Conservation (phyloP, 495 filamentous ascomycete species). For the Penicillium egyptiacum region DNA sequence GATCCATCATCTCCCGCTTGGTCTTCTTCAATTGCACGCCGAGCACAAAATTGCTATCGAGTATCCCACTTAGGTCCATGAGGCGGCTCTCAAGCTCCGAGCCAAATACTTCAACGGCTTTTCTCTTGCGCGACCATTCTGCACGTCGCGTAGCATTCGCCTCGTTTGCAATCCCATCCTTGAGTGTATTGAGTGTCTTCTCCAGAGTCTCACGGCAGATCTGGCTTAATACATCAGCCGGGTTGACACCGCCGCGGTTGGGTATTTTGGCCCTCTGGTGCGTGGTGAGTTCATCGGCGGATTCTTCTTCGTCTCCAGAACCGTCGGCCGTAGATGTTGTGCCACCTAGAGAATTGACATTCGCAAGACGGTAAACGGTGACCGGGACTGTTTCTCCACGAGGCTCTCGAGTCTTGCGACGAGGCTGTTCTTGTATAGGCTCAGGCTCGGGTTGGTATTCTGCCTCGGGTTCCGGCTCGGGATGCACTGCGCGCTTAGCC, state of each 20-base stretch:
- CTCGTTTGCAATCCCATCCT: conserved; percentile 40
- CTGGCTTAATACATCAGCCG: conserved; percentile 67
- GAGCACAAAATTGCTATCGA: conserved; percentile 66
- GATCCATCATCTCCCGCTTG: conserved; percentile 63
- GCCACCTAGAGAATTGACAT: conserved; percentile 33
- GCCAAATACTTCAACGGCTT: conserved; percentile 66
- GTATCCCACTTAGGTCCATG: conserved; percentile 50
- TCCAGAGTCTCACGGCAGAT: conserved; percentile 68
- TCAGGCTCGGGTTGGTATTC: conserved; percentile 10
- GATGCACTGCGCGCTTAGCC: background rate
- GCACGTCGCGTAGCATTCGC: conserved; percentile 40
- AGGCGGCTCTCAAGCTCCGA: conserved; percentile 65
- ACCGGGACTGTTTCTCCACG: conserved; percentile 47
- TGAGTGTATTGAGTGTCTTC: conserved; percentile 45
- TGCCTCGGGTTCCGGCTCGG: conserved; percentile 8
- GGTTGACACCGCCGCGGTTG: conserved; percentile 64
- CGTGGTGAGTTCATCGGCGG: conserved; percentile 36
- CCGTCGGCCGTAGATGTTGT: conserved; percentile 15
- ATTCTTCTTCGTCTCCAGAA: conserved; percentile 34
- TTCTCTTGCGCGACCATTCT: conserved; percentile 60
- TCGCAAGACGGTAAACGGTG: conserved; percentile 47
- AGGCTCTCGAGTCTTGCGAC: conserved; percentile 31
- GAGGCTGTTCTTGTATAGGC: conserved; percentile 24
- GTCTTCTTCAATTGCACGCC: conserved; percentile 60
- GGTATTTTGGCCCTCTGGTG: conserved; percentile 40